These are phyloP conservation scores for Pichia eremophila DNA, from an alignment of 805 yeast species.

Conservation along the genomic window DNA sequence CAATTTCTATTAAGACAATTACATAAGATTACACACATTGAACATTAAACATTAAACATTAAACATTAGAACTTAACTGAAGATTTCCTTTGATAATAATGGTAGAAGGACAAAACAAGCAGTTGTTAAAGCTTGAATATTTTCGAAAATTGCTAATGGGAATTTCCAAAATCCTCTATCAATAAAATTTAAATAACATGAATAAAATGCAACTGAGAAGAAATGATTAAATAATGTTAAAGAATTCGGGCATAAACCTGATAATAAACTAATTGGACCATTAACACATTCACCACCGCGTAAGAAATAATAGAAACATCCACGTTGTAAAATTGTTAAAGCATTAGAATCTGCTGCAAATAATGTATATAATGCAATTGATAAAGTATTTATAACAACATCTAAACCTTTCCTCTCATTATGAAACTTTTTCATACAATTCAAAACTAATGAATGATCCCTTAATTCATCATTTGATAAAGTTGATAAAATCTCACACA, in stretches of 20 bases:
- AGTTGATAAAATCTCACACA: constrained; percentile 55
- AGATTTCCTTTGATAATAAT: constrained; percentile 35
- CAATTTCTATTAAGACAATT: too few species aligned
- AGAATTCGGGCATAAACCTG: constrained; percentile 77
- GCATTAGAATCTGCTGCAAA: constrained; percentile 77
- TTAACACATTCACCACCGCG: constrained; percentile 73
- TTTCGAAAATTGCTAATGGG: constrained; percentile 65
- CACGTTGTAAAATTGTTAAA: constrained; percentile 64
- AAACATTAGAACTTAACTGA: constrained; percentile 9
- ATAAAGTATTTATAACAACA: constrained; percentile 79
- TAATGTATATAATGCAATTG: constrained; percentile 80
- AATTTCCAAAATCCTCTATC: constrained; percentile 57
- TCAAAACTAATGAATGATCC: constrained; percentile 48
- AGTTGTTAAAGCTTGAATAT: constrained; percentile 56
- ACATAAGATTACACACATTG: not conserved
- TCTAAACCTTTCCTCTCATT: constrained; percentile 68
- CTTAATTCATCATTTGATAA: constrained; percentile 42
- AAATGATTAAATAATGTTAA: constrained; percentile 71
- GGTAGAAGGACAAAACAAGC: constrained; percentile 79
- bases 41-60: not conserved
- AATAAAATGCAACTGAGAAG: constrained; percentile 81
- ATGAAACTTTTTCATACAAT: constrained; percentile 60
- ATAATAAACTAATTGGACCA: constrained; percentile 74
- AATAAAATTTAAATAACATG: constrained; percentile 59
- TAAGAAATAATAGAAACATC: constrained; percentile 81